phyloP scores from a whole-genome alignment of 2,329 filamentous ascomycete genomes.

The Sporothrix mexicana region DNA sequence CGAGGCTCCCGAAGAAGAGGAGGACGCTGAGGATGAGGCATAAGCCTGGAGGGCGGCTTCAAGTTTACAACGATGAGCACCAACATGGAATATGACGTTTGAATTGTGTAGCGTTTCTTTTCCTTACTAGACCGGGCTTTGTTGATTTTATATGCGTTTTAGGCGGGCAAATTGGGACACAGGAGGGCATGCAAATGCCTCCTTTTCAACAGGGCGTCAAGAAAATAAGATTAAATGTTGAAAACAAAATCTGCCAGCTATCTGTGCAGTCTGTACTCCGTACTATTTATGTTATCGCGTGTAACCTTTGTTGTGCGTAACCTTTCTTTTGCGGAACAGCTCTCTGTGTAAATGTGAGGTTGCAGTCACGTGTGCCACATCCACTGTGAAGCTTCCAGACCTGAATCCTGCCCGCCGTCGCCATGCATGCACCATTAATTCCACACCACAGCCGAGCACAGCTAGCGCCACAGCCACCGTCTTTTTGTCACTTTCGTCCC shows the following conservation, averaged over 20 bases:
- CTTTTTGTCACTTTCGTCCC: background rate
- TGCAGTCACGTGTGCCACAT: background rate
- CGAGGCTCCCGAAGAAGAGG: slow-evolving; percentile 1
- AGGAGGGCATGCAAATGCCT: background rate
- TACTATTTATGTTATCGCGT: background rate
- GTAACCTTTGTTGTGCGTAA: background rate
- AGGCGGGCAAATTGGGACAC: background rate
- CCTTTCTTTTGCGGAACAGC: background rate
- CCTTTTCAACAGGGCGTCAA: background rate
- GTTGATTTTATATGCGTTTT: background rate
- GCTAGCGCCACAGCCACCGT: slow-evolving; percentile 26
- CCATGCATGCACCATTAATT: slow-evolving; percentile 21
- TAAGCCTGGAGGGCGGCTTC: background rate
- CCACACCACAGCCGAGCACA: background rate
- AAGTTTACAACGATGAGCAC: background rate
- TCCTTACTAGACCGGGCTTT: background rate
- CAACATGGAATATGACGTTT: slow-evolving; percentile 1
- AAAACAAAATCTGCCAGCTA: background rate
- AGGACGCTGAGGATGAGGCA: background rate
- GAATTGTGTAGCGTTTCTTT: background rate
- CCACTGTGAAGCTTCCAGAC: background rate
- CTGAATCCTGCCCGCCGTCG: background rate
- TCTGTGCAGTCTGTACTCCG: background rate
- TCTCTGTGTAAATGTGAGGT: background rate
- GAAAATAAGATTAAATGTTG: background rate